Conservation (phyloP, 2,329 filamentous ascomycete genomes). For the Aspergillus sp. region DNA sequence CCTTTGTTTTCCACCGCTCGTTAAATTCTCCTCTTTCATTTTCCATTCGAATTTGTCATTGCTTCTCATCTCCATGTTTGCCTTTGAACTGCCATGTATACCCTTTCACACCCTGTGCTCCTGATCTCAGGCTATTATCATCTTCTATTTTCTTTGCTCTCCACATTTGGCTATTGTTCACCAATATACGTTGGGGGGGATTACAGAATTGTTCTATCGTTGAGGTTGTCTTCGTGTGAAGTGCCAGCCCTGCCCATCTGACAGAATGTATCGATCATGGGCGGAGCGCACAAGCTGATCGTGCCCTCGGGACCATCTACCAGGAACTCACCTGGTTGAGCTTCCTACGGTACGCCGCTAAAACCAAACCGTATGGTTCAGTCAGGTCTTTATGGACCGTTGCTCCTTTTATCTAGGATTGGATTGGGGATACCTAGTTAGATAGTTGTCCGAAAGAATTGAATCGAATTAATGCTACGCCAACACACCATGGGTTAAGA, state of each 20-base stretch:
- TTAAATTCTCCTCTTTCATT: background rate
- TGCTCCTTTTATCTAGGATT: too few relatives aligned
- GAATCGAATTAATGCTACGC: too few relatives aligned
- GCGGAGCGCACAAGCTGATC: background rate
- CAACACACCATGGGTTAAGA: too few relatives aligned
- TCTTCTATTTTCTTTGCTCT: too few relatives aligned
- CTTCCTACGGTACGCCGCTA: background rate
- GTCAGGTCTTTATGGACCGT: too few relatives aligned
- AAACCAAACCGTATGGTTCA: background rate
- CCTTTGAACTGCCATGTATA: conserved; percentile 17
- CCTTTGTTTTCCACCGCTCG: background rate
- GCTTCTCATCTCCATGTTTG: background rate
- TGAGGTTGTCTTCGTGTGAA: conserved; percentile 8
- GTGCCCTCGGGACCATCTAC: background rate
- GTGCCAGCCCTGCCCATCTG: background rate
- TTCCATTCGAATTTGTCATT: background rate
- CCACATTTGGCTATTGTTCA: too few relatives aligned
- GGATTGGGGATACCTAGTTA: too few relatives aligned
- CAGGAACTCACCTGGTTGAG: background rate
- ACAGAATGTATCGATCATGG: background rate
- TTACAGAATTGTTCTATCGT: background rate
- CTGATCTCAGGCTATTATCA: too few relatives aligned
- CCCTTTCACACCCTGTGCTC: conserved; percentile 8
- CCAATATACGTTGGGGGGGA: background rate
- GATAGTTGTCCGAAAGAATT: too few relatives aligned